These are phyloP conservation scores for Sclerotinia nivalis DNA, from an alignment of 2,329 filamentous ascomycete species.

Conservation along the genomic window DNA sequence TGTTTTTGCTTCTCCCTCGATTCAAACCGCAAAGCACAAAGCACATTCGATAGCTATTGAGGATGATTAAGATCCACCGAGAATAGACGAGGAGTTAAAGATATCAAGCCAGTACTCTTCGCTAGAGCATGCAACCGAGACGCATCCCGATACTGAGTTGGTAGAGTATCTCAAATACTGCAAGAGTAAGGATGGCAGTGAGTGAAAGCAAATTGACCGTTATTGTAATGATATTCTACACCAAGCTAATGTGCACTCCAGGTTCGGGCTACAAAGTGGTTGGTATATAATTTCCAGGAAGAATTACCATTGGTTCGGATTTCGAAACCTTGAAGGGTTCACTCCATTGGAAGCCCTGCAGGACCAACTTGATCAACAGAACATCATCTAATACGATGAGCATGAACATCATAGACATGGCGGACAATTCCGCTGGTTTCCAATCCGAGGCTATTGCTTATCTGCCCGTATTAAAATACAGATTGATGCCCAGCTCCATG, in stretches of 20 bases:
- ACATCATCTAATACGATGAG: not conserved
- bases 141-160: slow-evolving; percentile 15
- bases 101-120: not conserved
- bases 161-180: slow-evolving; percentile 8
- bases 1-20: slow-evolving; percentile 39
- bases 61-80: slow-evolving; percentile 34
- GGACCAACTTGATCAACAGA: slow-evolving; percentile 36
- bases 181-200: slow-evolving; percentile 5
- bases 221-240: slow-evolving; percentile 30
- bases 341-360: slow-evolving; percentile 42
- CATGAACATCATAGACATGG: slow-evolving; percentile 23
- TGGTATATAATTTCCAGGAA: slow-evolving; percentile 33
- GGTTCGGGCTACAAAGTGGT: slow-evolving; percentile 32
- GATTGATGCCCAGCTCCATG: not conserved
- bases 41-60: slow-evolving; percentile 28
- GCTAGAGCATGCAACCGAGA: not conserved
- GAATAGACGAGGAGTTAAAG: not conserved
- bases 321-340: slow-evolving; percentile 39
- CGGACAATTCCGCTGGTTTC: slow-evolving; percentile 42
- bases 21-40: slow-evolving; percentile 33
- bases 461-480: not conserved
- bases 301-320: slow-evolving; percentile 35
- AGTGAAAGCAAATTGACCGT: slow-evolving; percentile 27
- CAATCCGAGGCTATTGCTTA: slow-evolving; percentile 31
- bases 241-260: slow-evolving; percentile 24